Base-by-base conservation (phyloP, 768 basidiomycete genomes). In the Suillus fuscotomentosus region DNA sequence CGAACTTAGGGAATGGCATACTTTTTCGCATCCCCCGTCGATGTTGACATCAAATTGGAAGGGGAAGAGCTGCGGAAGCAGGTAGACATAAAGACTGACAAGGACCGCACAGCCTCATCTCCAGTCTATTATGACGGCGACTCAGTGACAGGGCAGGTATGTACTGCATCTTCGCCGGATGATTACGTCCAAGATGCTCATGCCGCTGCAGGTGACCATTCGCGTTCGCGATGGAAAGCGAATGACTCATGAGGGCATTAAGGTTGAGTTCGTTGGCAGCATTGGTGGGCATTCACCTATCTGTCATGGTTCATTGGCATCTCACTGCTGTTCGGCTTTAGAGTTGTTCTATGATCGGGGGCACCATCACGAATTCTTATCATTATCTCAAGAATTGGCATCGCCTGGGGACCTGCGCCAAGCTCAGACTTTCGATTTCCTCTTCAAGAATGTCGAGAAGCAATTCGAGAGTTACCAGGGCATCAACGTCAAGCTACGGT, bases 381-480 rank as follows among this genome's bases (percentile, higher is more conserved):
- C 97, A 8, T 79, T 98, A 70, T 94, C 95, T 0, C 95, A 98
- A 78, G 97, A 99, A 72, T 82, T 98, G 31, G 95, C 96, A 2
- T 89, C 94, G 0, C 95, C 95, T n/a, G 95, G 95, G 41, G 97
- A 99, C 73, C 89, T 99, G 89, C 87, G 97, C 51, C 91, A 94
- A 72, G 95, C 95, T 0, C 96, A 98, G 78, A 94, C 95, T 10
- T 97, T 89, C 70, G 96, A 98, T 61, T 99, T 99, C 78, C 85
- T 88, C 71, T 99, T 99, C 85, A 98, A 98, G 84, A 99, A 97
- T 72, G 92, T 99, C 47, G 97, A 99, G 87, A 98, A 99, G 81
- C 95, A 98, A 75, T 99, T 92, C 69, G 97, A 99, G 81, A 94
- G 91, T 70, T 99, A 99, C 75, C 90, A 94, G 70, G 97, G 97